phyloP scores from a whole-genome alignment of 805 yeast species.

The Kuraishia ogatae region DNA sequence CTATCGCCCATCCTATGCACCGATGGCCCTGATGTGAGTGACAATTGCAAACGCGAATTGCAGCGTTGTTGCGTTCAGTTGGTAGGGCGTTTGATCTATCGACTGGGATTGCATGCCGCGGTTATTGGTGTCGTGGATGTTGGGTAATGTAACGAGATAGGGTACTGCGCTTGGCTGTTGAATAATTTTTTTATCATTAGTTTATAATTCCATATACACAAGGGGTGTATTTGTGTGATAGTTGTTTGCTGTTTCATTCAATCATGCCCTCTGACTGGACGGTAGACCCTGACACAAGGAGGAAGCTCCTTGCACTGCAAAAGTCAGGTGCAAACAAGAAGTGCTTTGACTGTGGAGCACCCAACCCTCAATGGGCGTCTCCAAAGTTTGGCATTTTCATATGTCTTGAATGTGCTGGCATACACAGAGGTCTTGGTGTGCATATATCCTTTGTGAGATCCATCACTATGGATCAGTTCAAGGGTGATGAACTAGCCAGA shows the following conservation, averaged over 20 bases:
- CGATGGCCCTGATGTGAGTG: background rate
- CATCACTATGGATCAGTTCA: conserved; percentile 98
- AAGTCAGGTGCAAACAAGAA: conserved; percentile 75
- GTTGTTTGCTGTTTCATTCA: background rate
- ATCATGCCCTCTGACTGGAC: conserved; percentile 62
- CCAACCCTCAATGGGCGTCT: conserved; percentile 99
- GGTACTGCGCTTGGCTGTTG: too few species aligned
- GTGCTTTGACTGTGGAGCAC: conserved; percentile 92
- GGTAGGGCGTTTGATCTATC: background rate
- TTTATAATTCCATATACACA: too few species aligned
- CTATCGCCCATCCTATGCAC: background rate
- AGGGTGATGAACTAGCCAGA: conserved; percentile 78
- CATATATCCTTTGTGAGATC: conserved; percentile 95
- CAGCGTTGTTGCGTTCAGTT: background rate
- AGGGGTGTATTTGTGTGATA: too few species aligned
- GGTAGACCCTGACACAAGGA: conserved; percentile 87
- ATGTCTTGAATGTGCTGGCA: conserved; percentile 96
- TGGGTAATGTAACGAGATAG: too few species aligned
- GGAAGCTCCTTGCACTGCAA: conserved; percentile 69
- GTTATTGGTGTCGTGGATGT: too few species aligned
- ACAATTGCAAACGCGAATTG: background rate
- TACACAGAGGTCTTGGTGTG: conserved; percentile 92
- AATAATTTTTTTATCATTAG: too few species aligned
- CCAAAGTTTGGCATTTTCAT: conserved; percentile 97
- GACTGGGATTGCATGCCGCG: background rate